Evolutionary conservation across 805 yeast genomes (phyloP), one percentile per base, ranked within the genome.

Genomic region (Saturnispora besseyi): DNA sequence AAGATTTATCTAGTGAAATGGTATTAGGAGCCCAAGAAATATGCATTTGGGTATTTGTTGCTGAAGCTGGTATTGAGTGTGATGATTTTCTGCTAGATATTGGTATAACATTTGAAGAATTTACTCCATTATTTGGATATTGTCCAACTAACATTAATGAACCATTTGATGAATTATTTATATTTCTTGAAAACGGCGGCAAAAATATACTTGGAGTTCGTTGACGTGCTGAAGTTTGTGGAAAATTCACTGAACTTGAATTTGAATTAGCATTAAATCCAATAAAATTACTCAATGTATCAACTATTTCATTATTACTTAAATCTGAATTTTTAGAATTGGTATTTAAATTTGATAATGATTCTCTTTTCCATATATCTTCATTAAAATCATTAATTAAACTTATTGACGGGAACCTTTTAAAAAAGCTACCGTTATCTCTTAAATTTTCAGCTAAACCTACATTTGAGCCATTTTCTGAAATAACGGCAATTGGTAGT

Each of bases 321-420:
- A 32, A 4, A 22, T 43, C 45, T 18, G 40, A 18, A 5, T 10
- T 29, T 10, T 34, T 44, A n/a, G 32, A 30, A n/a, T n/a, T 29
- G 31, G 28, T 29, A 12, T 46, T 42, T 10, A 45, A 34, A 24
- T 29, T 26, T 28, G 41, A 26, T 24, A 41, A n/a, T 21, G 37
- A 24, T 5, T 32, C 37, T n/a, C 50, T 33, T 42, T 48, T 48
- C 50, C 50, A 48, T 3, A 48, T 29, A 18, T 48, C 50, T 12
- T 48, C 50, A 31, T 36, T 57, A n/a, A 63, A 53, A 7, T 63
- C 64, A 29, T 51, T 49, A 18, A 56, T 53, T 31, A 68, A 67
- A 15, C 57, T 46, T 12, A 62, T 56, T 29, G 67, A 62, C 5
- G 68, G 66, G 41, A 62, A 62, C 48, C 67, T 52, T 41, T 58